A percentile compares a stretch with the other conserved stretches of the same genome.
These are phyloP conservation scores for Pinus albicaulis DNA, from an alignment of 75 land plant species.

Conservation along the genomic window DNA sequence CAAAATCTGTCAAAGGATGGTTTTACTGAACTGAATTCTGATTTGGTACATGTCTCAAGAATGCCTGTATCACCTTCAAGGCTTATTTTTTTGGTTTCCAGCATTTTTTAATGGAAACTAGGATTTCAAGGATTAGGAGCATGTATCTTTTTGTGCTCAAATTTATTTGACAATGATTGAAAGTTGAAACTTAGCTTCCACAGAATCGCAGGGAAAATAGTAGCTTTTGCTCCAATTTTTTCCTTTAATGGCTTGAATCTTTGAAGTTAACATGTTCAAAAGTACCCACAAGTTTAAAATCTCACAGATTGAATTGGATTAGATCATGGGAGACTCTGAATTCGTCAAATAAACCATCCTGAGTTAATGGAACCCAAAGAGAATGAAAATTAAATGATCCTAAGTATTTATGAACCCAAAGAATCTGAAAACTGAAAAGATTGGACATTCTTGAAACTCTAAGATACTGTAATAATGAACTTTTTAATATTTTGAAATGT, in stretches of 20 bases:
- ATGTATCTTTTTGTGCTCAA: background rate
- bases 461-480: conserved; percentile 3
- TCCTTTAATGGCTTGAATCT: background rate
- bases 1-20: too few species aligned
- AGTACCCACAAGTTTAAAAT: background rate
- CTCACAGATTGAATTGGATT: background rate
- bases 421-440: background rate
- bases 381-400: background rate
- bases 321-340: background rate
- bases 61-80: too few species aligned
- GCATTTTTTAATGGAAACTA: background rate
- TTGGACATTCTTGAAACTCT: conserved; percentile 1
- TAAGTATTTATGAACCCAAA: background rate
- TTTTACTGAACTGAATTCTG: too few species aligned
- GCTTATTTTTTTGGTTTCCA: too few species aligned
- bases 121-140: background rate
- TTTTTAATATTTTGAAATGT: background rate
- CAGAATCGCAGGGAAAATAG: background rate
- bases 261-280: background rate
- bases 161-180: background rate
- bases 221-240: background rate
- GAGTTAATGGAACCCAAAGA: background rate
- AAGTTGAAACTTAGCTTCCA: background rate
- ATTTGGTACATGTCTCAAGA: too few species aligned
- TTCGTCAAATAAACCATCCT: background rate